Evolutionary conservation across 257 asterid genomes (phyloP).

Genomic region (Penstemon barbatus): DNA sequence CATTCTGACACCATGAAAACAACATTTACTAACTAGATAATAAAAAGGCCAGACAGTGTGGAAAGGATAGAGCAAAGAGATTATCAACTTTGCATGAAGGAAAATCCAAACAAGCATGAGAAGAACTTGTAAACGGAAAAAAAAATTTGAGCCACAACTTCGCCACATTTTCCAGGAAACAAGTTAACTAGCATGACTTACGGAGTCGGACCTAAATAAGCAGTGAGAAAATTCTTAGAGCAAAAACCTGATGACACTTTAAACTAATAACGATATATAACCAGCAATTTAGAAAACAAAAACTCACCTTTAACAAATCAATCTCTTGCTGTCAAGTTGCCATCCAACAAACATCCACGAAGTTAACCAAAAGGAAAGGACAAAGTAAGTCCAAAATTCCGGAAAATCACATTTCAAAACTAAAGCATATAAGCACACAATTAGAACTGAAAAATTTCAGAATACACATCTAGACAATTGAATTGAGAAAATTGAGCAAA

Average conservation of each 20-base stretch:
- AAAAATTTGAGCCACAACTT: constrained; percentile 14
- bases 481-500: constrained; percentile 18
- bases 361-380: constrained; percentile 18
- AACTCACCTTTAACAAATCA: constrained; percentile 85
- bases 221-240: not conserved
- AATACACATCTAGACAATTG: not conserved
- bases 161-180: not conserved
- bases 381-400: constrained; percentile 22
- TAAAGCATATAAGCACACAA: not conserved
- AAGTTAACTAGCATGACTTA: not conserved
- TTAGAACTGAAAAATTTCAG: not conserved
- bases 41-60: not conserved
- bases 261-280: not conserved
- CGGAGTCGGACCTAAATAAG: constrained; percentile 6
- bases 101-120: constrained; percentile 14
- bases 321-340: constrained; percentile 87
- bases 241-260: no score
- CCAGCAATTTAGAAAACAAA: constrained; percentile 18
- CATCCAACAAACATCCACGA: constrained; percentile 13
- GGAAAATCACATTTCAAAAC: constrained; percentile 4
- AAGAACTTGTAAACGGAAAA: constrained; percentile 14
- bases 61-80: constrained; percentile 15
- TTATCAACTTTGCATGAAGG: constrained; percentile 14
- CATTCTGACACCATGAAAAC: constrained; percentile 13
- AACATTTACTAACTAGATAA: not conserved